Evolutionary conservation across 2,329 filamentous ascomycete genomes (phyloP), one percentile per base, ranked within the genome.

Genomic region (Talaromyces sp.): DNA sequence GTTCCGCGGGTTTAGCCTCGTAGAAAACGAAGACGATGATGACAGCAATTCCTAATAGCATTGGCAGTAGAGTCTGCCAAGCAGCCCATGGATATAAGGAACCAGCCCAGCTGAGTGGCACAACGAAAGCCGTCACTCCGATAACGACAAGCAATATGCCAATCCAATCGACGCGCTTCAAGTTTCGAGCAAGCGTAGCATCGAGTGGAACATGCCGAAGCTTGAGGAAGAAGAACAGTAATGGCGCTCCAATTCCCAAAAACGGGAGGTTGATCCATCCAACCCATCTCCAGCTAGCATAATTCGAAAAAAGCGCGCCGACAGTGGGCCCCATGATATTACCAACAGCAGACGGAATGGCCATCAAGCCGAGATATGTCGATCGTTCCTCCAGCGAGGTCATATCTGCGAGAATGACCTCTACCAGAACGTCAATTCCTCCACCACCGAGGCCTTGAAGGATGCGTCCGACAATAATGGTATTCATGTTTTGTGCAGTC

Each of bases 401-500:
- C 49, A 83, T 73, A 65, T 84, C 81, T 13, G 78, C 78, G 3
- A 83, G 73, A 1, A 83, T 74, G n/a, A 83, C 77, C 43, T 82
- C 79, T 0, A 75, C 76, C 60, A 84, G 68, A 3, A 73, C 65
- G 22, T 68, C 69, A 68, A 82, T 77, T 0, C 83, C 83, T 2
- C 80, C 82, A 1, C 75, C 78, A 0, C 83, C 83, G 1, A 83
- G 69, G 0, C 87, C 86, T 64, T 88, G 85, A 1, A 89, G 72
- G 0, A 79, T 78, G 0, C 86, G 79, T 15, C 84, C 85, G 67
- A 77, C 79, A 15, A 89, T 85, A 1, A 90, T 74, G 70, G 82
- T 81, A 0, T 68, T 69, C 0, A 74, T 76, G 6, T 67, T 80
- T 0, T 69, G 76, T 0, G 86, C 82, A 0, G 79, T 80, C 0